Base-by-base conservation (phyloP, 2,329 filamentous ascomycete genomes). In the Pseudocercospora fuligena region DNA sequence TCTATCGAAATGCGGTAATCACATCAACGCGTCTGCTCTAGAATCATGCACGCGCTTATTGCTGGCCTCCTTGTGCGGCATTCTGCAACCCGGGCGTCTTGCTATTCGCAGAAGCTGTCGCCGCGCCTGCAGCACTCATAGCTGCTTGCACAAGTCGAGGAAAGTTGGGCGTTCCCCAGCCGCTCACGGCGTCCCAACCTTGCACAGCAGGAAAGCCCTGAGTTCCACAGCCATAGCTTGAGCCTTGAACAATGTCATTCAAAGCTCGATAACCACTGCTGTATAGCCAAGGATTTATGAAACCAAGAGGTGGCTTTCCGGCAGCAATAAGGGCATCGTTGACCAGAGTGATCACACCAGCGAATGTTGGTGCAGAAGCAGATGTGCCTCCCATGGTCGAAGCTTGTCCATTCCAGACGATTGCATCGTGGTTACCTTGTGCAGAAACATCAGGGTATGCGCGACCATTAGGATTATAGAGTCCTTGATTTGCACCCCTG, bases 281-380 rank as follows among this genome's bases (percentile, higher is more conserved):
- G 73, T 89, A 89, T 2, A 89, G 71, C 85, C 85, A 88, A 0
- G 86, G 87, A 70, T 89, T 89, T 54, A 89, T 66, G 78, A 87
- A 89, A 0, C 87, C 87, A 54, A 89, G 77, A 0, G 80, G 74
- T 0, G 82, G 75, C 74, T 85, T 83, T 5, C 84, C 84, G 2
- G 76, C 78, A 0, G 82, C 78, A 31, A 89, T 74, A 31, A 87
- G 80, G 1, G 85, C 87, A 72, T 90, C 88, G 70, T 91, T 91
- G 66, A 91, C 79, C 6, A 91, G 81, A 1, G 85, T 80, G 53
- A 91, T 80, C 58, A 91, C 80, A 9, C 82, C 85, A 0, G 86
- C 84, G 36, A 88, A 86, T 0, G 86, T 79, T 0, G 90, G 90
- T 0, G 85, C 78, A 0, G 87, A 84, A 27, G 86, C 85, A n/a